A percentile compares a stretch with the other conserved stretches of the same genome.
These are phyloP conservation scores for Diaporthe australafricana DNA, from an alignment of 2,329 filamentous ascomycete species.

Conservation along the genomic window DNA sequence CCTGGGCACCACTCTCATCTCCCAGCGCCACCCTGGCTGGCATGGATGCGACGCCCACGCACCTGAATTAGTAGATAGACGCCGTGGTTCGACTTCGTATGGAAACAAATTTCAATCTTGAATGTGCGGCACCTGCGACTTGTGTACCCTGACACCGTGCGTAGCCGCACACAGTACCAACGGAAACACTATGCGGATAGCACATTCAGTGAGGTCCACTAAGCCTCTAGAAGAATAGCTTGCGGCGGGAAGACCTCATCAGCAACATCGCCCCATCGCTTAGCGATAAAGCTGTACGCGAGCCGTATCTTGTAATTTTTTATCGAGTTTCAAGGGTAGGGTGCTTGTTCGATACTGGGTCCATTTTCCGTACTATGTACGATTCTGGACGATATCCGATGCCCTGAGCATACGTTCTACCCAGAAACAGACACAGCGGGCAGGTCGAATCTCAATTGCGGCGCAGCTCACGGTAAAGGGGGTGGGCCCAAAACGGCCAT, in stretches of 20 bases:
- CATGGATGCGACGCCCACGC: conserved; percentile 2
- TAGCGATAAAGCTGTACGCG: background rate
- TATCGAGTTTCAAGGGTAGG: conserved; percentile 22
- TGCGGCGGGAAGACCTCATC: background rate
- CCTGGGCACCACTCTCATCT: conserved; percentile 6
- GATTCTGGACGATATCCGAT: conserved; percentile 7
- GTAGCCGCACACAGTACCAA: conserved; percentile 12
- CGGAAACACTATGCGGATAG: background rate
- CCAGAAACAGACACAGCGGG: conserved; percentile 21
- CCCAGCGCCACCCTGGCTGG: background rate
- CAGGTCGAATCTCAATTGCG: conserved; percentile 25
- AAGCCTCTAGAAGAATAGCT: background rate
- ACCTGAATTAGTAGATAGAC: conserved; percentile 17
- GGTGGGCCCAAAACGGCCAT: conserved; percentile 27
- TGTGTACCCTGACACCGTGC: background rate
- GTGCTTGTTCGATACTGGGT: conserved; percentile 20
- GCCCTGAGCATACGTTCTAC: background rate
- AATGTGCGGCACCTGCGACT: conserved; percentile 12
- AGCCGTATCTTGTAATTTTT: conserved; percentile 27
- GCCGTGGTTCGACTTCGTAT: conserved; percentile 7
- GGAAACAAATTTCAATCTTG: conserved; percentile 6
- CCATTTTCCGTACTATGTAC: conserved; percentile 7
- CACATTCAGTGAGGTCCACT: background rate
- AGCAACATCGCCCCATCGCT: conserved; percentile 24
- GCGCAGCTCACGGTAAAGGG: conserved; percentile 16